Conservation (phyloP, 768 basidiomycete genomes). For the Hygrophoropsis aurantiaca region DNA sequence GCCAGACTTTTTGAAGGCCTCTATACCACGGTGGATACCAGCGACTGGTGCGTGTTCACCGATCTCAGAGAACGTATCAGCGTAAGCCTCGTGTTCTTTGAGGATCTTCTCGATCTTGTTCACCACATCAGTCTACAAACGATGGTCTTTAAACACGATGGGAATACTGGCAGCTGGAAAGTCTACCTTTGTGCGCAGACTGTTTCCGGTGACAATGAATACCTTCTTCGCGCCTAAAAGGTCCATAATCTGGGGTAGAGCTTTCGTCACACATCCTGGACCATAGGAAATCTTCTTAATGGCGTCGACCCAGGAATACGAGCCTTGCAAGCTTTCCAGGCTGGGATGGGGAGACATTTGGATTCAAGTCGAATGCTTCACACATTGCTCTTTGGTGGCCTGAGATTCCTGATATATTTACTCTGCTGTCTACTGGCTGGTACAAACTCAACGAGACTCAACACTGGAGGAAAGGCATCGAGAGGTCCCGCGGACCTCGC, state of each 20-base stretch:
- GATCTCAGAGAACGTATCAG: conserved; percentile 69
- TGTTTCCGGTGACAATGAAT: conserved; percentile 70
- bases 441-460: too few species aligned
- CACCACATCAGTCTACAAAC: conserved; percentile 24
- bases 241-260: conserved; percentile 61
- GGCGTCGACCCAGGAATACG: conserved; percentile 66
- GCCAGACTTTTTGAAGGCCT: conserved; percentile 50
- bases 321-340: conserved; percentile 35
- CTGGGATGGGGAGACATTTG: too few species aligned
- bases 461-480: too few species aligned
- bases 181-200: conserved; percentile 59
- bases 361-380: too few species aligned
- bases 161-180: background rate
- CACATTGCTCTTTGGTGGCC: too few species aligned
- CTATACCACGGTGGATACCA: conserved; percentile 58
- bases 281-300: conserved; percentile 73
- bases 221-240: conserved; percentile 60
- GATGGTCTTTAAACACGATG: background rate
- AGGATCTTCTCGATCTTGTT: conserved; percentile 40
- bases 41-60: conserved; percentile 72
- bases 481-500: too few species aligned
- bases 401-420: background rate
- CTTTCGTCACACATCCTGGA: conserved; percentile 60
- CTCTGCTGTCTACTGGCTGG: too few species aligned
- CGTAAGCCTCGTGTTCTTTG: conserved; percentile 56